phyloP scores from a whole-genome alignment of 352 stramenopile species.

The Phytophthora crassamura region DNA sequence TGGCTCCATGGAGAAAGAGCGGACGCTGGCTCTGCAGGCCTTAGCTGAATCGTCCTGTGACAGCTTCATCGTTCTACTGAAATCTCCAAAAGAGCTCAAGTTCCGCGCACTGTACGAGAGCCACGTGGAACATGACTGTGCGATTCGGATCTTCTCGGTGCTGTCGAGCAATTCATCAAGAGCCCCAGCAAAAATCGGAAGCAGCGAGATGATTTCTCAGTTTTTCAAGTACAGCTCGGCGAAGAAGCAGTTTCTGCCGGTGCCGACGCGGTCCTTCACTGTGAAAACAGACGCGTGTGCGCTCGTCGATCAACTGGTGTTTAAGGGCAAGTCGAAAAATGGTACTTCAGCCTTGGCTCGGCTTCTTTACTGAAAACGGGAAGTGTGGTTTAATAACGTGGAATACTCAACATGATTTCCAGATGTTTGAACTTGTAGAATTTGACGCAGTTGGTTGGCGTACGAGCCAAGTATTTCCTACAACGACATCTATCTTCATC shows the following conservation, averaged over 20 bases:
- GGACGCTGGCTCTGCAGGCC: slow-evolving; percentile 47
- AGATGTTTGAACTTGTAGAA: too few relatives aligned
- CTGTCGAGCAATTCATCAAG: slow-evolving; percentile 36
- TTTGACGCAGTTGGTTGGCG: too few relatives aligned
- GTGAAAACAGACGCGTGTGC: slow-evolving; percentile 79
- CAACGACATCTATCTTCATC: too few relatives aligned
- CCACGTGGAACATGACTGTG: slow-evolving; percentile 50
- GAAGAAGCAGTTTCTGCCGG: slow-evolving; percentile 78
- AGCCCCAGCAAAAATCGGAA: slow-evolving; percentile 30
- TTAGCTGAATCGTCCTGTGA: slow-evolving; percentile 55
- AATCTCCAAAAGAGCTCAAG: slow-evolving; percentile 74
- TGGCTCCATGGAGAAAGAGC: slow-evolving; percentile 67
- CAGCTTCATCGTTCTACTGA: slow-evolving; percentile 82
- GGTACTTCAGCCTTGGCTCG: slow-evolving; percentile 11
- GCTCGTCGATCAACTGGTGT: slow-evolving; percentile 58
- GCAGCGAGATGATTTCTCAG: slow-evolving; percentile 53
- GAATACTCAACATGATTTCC: too few relatives aligned
- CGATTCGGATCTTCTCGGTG: slow-evolving; percentile 52
- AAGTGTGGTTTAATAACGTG: too few relatives aligned
- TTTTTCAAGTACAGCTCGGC: slow-evolving; percentile 89
- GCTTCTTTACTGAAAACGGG: slow-evolving; percentile 18
- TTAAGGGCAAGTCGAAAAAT: slow-evolving; percentile 49
- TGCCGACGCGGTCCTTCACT: slow-evolving; percentile 75
- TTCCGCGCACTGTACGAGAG: slow-evolving; percentile 81
- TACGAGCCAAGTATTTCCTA: too few relatives aligned